Base-by-base conservation (phyloP, 2,329 filamentous ascomycete species). In the Calonectria pseudoreteaudii region DNA sequence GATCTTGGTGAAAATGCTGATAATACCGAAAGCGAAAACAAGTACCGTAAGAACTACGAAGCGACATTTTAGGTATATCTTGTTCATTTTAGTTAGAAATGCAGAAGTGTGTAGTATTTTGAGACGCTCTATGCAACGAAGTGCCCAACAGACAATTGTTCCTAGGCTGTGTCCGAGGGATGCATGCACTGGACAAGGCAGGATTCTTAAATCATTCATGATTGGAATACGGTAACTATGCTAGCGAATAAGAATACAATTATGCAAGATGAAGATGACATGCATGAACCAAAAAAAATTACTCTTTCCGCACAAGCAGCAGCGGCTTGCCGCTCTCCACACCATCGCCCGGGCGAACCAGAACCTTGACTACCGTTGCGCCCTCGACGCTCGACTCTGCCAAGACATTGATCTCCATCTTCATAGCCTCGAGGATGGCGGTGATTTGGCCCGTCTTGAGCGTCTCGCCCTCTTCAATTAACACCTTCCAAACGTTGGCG, bases 401-500 rank as follows among this genome's bases (percentile, higher is more conserved):
- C 3, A 75, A 23, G 18, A 76, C 52, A 41, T 75, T 78, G 72
- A 91, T 88, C 76, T 91, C 90, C 83, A 91, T 86, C 79, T 91
- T 91, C 89, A 91, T 91, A 0, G 89, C 89, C 71, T 91, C 89
- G 4, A 91, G 81, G 3, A 90, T 86, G 2, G 85, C 81, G 1
- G 88, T 83, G 0, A 72, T 67, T n/a, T 76, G 75, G 11, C 73
- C 73, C 44, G 53, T 18, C 36, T 75, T 56, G 5, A 76, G 9
- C 11, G 85, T 78, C 30, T 89, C 84, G 10, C 86, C 86, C 14
- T 85, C 81, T 16, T 85, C 81, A 4, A 90, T 83, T 9, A 86
- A 78, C 1, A 90, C 82, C 73, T 90, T 90, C 88, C 89, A 91
- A 0, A 91, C 86, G 70, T 88, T 90, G 9, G 89, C 89, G 83